Base-by-base conservation (phyloP, 177 flowering plant genomes). In the Vitis hybrid region DNA sequence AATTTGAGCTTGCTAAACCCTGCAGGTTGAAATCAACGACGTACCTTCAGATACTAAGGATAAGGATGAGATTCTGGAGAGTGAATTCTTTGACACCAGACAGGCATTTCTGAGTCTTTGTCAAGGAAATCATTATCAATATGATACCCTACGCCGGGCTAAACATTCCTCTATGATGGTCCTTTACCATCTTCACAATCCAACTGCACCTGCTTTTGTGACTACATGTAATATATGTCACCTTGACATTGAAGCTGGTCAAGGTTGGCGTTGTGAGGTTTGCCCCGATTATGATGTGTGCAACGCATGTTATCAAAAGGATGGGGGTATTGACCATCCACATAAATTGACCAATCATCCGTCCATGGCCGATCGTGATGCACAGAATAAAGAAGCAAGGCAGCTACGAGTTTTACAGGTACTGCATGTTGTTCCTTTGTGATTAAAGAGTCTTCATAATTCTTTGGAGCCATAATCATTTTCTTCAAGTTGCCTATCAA, bases 141-240 rank as follows among this genome's bases (percentile, higher is more conserved):
- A 93, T 83, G 99, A 95, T 80, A 95, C 99, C 19, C 82, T 95
- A 39, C 90, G 99, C 48, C 86, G 99, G 55, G 99, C 99, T 16
- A 95, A 95, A 74, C 99, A 95, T 79, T 95, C 99, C 31, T 93
- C 99, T 10, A 95, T 95, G 97, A 95, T 95, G 99, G 97, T 95
- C 74, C 89, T 95, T 62, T 95, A 95, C 75, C 99, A 95, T 86
- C 97, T 95, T 68, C 99, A 95, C 70, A 95, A 95, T 79, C 99
- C 99, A 56, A 95, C 99, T 62, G 99, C 96, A 65, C 99, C 99
- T 60, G 99, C 99, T 51, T 95, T 93, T 83, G 99, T 95, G 56
- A 91, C 90, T 5, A 89, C 94, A 57, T 95, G 99, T 83, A 85
- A 86, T 65, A 65, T 81, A 53, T 95, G 99, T 72, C 85, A 78